Conservation (phyloP, 805 yeast species). For the Scheffersomyces ergatensis region DNA sequence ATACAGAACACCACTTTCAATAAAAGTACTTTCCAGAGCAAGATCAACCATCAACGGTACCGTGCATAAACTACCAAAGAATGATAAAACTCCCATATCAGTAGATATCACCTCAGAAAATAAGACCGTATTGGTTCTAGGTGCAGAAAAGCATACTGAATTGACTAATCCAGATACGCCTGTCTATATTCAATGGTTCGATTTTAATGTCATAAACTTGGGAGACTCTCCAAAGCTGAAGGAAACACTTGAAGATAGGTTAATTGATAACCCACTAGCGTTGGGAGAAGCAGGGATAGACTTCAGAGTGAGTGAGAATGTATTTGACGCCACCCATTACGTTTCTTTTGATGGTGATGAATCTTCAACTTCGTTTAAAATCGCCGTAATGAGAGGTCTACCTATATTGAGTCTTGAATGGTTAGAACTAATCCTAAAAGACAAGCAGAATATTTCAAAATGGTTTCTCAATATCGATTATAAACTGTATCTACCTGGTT, state of each 20-base stretch:
- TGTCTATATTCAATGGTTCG: slow-evolving; percentile 18
- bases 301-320: slow-evolving; percentile 14
- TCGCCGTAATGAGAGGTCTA: slow-evolving; percentile 25
- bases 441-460: slow-evolving; percentile 9
- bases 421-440: slow-evolving; percentile 14
- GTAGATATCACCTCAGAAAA: slow-evolving; percentile 2
- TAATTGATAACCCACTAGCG: slow-evolving; percentile 2
- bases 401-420: slow-evolving; percentile 26
- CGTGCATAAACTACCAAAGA: slow-evolving; percentile 15
- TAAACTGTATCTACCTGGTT: slow-evolving; percentile 12
- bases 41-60: slow-evolving; percentile 26
- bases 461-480: slow-evolving; percentile 20
- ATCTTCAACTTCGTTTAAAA: slow-evolving; percentile 12
- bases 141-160: no score
- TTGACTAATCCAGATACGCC: no score
- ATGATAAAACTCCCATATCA: slow-evolving; percentile 2
- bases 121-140: slow-evolving; percentile 7
- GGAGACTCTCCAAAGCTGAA: no score
- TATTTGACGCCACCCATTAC: slow-evolving; percentile 21
- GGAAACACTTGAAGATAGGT: background rate
- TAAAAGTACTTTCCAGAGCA: slow-evolving; percentile 27
- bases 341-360: no score
- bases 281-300: slow-evolving; percentile 13
- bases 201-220: slow-evolving; percentile 13
- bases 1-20: slow-evolving; percentile 14